phyloP scores from a whole-genome alignment of 257 asterid genomes.

The Primulina eburnea region DNA sequence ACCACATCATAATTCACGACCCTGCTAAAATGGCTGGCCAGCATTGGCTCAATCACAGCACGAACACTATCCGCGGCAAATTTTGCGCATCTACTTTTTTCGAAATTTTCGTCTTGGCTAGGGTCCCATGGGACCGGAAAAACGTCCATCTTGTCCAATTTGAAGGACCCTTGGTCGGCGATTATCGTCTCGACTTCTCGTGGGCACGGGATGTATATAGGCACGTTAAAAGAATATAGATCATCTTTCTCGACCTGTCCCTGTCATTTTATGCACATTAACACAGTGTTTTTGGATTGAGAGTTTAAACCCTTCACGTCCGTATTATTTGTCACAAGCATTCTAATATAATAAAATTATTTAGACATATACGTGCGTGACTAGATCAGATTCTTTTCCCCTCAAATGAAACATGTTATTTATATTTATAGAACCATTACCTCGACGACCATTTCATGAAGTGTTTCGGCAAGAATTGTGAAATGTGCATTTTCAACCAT shows the following conservation, averaged over 20 bases:
- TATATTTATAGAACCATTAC: slow-evolving; percentile 2
- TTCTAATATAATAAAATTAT: no score
- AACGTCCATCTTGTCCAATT: slow-evolving; percentile 22
- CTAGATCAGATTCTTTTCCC: no score
- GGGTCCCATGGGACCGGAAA: slow-evolving; percentile 17
- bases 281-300: no score
- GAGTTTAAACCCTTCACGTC: no score
- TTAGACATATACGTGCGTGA: no score
- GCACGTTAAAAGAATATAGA: slow-evolving; percentile 30
- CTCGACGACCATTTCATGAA: slow-evolving; percentile 29
- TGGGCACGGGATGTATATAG: slow-evolving; percentile 23
- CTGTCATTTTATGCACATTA: neutral
- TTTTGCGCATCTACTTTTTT: slow-evolving; percentile 7
- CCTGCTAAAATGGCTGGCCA: slow-evolving; percentile 12
- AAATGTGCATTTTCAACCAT: neutral
- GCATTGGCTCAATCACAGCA: slow-evolving; percentile 21
- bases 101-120: neutral
- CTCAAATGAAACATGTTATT: no score
- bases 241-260: slow-evolving; percentile 27
- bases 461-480: slow-evolving; percentile 23
- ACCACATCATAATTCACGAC: neutral
- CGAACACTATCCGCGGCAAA: slow-evolving; percentile 4
- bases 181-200: slow-evolving; percentile 27
- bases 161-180: slow-evolving; percentile 29
- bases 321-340: no score